Percentiles rank a stretch among this genome's conserved stretches.
phyloP scores from a whole-genome alignment of 306 rosid species.

The Medicago ruthenica region DNA sequence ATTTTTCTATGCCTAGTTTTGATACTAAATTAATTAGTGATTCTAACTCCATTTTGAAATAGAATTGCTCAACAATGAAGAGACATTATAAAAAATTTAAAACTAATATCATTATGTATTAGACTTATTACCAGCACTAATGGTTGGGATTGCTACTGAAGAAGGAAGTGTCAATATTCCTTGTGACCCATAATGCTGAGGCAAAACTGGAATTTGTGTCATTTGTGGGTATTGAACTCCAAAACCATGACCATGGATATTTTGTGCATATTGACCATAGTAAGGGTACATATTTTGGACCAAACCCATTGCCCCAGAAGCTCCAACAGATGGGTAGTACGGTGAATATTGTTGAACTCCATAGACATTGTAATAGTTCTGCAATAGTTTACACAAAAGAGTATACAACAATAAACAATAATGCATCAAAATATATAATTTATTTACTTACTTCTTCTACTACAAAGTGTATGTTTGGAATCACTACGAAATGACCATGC shows the following conservation, averaged over 20 bases:
- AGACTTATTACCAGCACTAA: conserved; percentile 58
- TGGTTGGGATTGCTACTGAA: conserved; percentile 53
- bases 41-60: too few species aligned
- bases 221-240: conserved; percentile 78
- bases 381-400: conserved; percentile 32
- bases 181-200: conserved; percentile 67
- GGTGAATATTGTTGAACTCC: conserved; percentile 86
- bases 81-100: neutral
- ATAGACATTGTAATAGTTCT: conserved; percentile 81
- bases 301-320: conserved; percentile 66
- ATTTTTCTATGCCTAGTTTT: neutral
- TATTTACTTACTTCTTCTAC: neutral
- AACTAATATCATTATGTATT: neutral
- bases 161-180: conserved; percentile 75
- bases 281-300: conserved; percentile 70
- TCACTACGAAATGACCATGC: neutral
- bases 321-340: conserved; percentile 62
- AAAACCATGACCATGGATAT: conserved; percentile 62
- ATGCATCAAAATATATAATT: conserved; percentile 24
- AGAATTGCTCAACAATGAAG: neutral
- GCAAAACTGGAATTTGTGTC: conserved; percentile 68
- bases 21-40: neutral
- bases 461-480: neutral
- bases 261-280: conserved; percentile 74
- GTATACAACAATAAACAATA: conserved; percentile 1